Evolutionary conservation across 2,329 filamentous ascomycete genomes (phyloP).

Genomic region (Fusarium sp.): DNA sequence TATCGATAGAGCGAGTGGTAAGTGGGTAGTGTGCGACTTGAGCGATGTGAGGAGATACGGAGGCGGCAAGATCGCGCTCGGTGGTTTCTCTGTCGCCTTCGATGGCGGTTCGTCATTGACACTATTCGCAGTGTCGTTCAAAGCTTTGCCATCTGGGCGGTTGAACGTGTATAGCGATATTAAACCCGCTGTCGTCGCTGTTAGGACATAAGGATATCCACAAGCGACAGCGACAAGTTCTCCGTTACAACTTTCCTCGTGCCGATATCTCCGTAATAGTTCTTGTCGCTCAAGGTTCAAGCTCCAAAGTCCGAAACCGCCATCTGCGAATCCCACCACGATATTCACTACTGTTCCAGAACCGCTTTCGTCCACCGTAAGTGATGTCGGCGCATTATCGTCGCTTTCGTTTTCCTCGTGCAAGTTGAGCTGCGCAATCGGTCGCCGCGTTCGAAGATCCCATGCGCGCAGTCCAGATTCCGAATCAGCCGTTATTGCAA

Average conservation of each 20-base stretch:
- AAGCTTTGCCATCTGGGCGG: constrained; percentile 14
- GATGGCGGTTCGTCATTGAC: background rate
- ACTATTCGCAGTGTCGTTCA: constrained; percentile 3
- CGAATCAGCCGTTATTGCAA: constrained; percentile 81
- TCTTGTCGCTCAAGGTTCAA: constrained; percentile 58
- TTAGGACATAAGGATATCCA: constrained; percentile 79
- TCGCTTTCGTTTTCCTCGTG: constrained; percentile 27
- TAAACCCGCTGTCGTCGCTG: constrained; percentile 78
- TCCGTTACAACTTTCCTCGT: constrained; percentile 71
- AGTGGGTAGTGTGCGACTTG: constrained; percentile 80
- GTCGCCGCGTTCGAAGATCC: constrained; percentile 72
- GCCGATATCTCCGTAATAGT: constrained; percentile 65
- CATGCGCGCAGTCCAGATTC: constrained; percentile 79
- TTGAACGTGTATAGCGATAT: constrained; percentile 81
- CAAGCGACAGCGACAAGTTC: constrained; percentile 77
- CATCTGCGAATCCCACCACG: constrained; percentile 76
- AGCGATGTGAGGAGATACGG: constrained; percentile 76
- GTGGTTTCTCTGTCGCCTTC: background rate
- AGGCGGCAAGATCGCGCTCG: constrained; percentile 25
- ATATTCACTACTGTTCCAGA: constrained; percentile 64
- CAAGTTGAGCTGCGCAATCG: constrained; percentile 64
- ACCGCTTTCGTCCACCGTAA: constrained; percentile 70
- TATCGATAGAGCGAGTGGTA: constrained; percentile 85
- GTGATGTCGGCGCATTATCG: constrained; percentile 64
- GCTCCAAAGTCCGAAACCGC: constrained; percentile 76